Percentiles rank a stretch among this genome's conserved stretches.
Evolutionary conservation across 23 red algal genomes (phyloP).

Genomic region (Gracilaria gracilis): DNA sequence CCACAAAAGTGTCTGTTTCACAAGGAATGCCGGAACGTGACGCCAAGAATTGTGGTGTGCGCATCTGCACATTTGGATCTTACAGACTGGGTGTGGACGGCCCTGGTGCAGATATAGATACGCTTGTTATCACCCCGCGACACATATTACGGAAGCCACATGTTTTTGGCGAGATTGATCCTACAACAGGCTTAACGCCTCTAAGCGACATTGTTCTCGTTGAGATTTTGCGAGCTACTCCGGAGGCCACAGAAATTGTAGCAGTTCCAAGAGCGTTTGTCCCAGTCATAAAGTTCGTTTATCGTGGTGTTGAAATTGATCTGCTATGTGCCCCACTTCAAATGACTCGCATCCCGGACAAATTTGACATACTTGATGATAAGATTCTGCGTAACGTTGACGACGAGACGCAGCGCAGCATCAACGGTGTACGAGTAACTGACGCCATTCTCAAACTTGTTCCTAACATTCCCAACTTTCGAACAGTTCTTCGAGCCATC

Average conservation of each 20-base stretch:
- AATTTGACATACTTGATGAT: slow-evolving; percentile 97
- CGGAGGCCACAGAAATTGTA: slow-evolving; percentile 86
- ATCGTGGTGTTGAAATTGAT: slow-evolving; percentile 97
- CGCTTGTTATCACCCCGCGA: slow-evolving; percentile 89
- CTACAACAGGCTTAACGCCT: slow-evolving; percentile 68
- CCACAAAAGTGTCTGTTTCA: slow-evolving; percentile 77
- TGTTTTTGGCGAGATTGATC: slow-evolving; percentile 86
- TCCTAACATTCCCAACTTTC: slow-evolving; percentile 90
- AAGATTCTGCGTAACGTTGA: slow-evolving; percentile 96
- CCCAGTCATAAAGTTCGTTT: slow-evolving; percentile 96
- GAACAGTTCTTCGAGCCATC: slow-evolving; percentile 91
- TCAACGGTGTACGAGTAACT: slow-evolving; percentile 99
- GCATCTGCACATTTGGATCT: slow-evolving; percentile 98
- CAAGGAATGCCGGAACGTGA: slow-evolving; percentile 93
- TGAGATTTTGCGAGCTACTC: slow-evolving; percentile 72
- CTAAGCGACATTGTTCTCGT: slow-evolving; percentile 75
- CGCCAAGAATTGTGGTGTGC: slow-evolving; percentile 82
- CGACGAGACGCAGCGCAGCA: slow-evolving; percentile 96
- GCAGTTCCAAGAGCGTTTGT: slow-evolving; percentile 92
- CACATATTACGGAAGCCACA: slow-evolving; percentile 86
- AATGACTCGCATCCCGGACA: slow-evolving; percentile 83
- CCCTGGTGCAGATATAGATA: slow-evolving; percentile 98
- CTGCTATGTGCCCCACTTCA: slow-evolving; percentile 92
- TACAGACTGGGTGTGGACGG: slow-evolving; percentile 98
- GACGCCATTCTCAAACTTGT: slow-evolving; percentile 96